Percentiles rank a stretch among this genome's conserved stretches.
phyloP scores from a whole-genome alignment of 2,329 filamentous ascomycete species.

The Herpotrichia juniperi region DNA sequence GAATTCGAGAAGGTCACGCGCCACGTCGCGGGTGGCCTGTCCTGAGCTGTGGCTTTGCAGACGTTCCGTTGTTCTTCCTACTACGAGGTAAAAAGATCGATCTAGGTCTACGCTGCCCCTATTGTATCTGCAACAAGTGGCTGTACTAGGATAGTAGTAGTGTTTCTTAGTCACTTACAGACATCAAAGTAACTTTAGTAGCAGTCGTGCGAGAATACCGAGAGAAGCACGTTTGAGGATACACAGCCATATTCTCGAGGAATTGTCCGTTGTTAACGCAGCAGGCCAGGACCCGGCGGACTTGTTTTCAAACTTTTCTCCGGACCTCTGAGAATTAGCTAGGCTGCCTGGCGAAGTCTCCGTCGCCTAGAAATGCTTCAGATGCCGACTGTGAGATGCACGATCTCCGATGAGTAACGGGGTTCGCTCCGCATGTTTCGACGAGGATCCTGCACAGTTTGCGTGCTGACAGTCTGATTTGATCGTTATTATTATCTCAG shows the following conservation, averaged over 20 bases:
- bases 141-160: too few species aligned
- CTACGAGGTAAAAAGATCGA: too few species aligned
- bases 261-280: neutral
- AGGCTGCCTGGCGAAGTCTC: neutral
- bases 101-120: too few species aligned
- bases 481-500: slow-evolving; percentile 15
- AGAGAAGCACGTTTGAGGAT: neutral
- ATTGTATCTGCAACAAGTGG: too few species aligned
- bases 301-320: neutral
- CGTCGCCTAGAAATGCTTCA: neutral
- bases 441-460: slow-evolving; percentile 4
- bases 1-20: slow-evolving; percentile 15
- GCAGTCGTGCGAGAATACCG: neutral
- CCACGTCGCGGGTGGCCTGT: slow-evolving; percentile 13
- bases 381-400: slow-evolving; percentile 2
- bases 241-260: neutral
- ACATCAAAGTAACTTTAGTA: too few species aligned
- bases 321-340: neutral
- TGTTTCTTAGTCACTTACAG: too few species aligned
- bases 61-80: too few species aligned
- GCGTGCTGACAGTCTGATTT: slow-evolving; percentile 6
- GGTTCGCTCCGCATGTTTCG: slow-evolving; percentile 12
- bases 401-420: slow-evolving; percentile 8
- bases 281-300: slow-evolving; percentile 1
- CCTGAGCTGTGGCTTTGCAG: slow-evolving; percentile 26